Conservation (phyloP, 2,329 filamentous ascomycete genomes). For the Rugonectria rugulosa region DNA sequence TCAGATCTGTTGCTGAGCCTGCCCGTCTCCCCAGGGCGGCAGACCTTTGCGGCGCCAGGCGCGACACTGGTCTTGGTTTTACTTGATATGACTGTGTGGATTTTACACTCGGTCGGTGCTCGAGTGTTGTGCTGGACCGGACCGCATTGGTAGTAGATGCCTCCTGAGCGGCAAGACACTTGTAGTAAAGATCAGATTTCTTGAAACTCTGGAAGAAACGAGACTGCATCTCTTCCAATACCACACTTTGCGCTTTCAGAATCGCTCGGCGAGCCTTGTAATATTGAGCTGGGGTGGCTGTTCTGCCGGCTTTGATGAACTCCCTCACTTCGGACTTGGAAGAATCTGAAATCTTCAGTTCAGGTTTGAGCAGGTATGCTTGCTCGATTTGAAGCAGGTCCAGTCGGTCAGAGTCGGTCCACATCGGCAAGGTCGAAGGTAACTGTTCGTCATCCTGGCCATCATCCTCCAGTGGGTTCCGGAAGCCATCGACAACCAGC, state of each 20-base stretch:
- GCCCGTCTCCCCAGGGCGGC: slow-evolving; percentile 50
- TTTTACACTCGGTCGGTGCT: slow-evolving; percentile 36
- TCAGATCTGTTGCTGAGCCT: slow-evolving; percentile 59
- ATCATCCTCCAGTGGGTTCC: slow-evolving; percentile 88
- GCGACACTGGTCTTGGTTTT: slow-evolving; percentile 55
- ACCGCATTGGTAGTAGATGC: slow-evolving; percentile 52
- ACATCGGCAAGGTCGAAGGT: slow-evolving; percentile 69
- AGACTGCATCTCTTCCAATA: slow-evolving; percentile 84
- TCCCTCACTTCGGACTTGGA: slow-evolving; percentile 74
- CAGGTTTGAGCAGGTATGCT: slow-evolving; percentile 82
- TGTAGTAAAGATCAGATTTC: slow-evolving; percentile 93
- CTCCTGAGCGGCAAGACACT: slow-evolving; percentile 91
- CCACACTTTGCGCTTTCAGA: slow-evolving; percentile 80
- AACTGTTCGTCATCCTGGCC: slow-evolving; percentile 69
- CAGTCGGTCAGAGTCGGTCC: slow-evolving; percentile 83
- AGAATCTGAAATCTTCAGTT: slow-evolving; percentile 77
- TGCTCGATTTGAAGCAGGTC: slow-evolving; percentile 93
- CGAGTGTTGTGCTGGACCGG: slow-evolving; percentile 29
- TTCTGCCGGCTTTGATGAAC: slow-evolving; percentile 80
- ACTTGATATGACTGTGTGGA: slow-evolving; percentile 49
- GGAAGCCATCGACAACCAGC: slow-evolving; percentile 96
- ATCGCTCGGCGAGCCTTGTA: slow-evolving; percentile 82
- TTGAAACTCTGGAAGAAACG: slow-evolving; percentile 87
- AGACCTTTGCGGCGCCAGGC: slow-evolving; percentile 48
- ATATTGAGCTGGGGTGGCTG: slow-evolving; percentile 82